Percentiles rank a stretch among this genome's conserved stretches.
phyloP scores from a whole-genome alignment of 768 basidiomycete species.

The Rhizopogon rudus region DNA sequence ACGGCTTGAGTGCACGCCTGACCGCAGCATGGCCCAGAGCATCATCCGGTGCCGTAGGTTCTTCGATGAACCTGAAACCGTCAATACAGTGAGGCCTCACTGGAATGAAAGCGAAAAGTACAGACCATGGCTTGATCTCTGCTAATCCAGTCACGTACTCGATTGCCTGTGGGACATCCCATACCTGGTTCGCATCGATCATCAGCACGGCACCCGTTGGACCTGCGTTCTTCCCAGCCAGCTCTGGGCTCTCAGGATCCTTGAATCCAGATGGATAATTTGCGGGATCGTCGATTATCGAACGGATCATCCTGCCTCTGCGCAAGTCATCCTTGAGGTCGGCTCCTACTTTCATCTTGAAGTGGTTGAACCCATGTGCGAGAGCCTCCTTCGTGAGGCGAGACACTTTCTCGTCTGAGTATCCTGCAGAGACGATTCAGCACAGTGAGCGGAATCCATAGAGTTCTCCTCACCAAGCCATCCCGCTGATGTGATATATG shows the following conservation, averaged over 20 bases:
- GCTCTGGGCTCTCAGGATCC: slow-evolving; percentile 54
- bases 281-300: slow-evolving; percentile 90
- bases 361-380: slow-evolving; percentile 89
- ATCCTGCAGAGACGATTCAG: slow-evolving; percentile 43
- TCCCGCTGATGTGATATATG: slow-evolving; percentile 90
- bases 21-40: slow-evolving; percentile 81
- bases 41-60: slow-evolving; percentile 91
- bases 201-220: slow-evolving; percentile 92
- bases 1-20: slow-evolving; percentile 68
- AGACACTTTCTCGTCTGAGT: slow-evolving; percentile 88
- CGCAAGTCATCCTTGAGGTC: slow-evolving; percentile 78
- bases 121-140: slow-evolving; percentile 82
- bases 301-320: slow-evolving; percentile 84
- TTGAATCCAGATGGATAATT: slow-evolving; percentile 60
- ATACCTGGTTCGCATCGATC: slow-evolving; percentile 97
- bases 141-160: slow-evolving; percentile 82
- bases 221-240: slow-evolving; percentile 89
- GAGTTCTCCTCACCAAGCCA: slow-evolving; percentile 61
- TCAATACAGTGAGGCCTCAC: neutral
- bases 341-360: slow-evolving; percentile 98
- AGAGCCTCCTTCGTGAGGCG: slow-evolving; percentile 85
- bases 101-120: neutral
- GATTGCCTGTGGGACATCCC: slow-evolving; percentile 91
- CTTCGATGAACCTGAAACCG: slow-evolving; percentile 77
- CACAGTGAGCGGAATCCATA: neutral